Evolutionary conservation across 148 eudicot species (phyloP).

Genomic region (Persicaria maculosa): DNA sequence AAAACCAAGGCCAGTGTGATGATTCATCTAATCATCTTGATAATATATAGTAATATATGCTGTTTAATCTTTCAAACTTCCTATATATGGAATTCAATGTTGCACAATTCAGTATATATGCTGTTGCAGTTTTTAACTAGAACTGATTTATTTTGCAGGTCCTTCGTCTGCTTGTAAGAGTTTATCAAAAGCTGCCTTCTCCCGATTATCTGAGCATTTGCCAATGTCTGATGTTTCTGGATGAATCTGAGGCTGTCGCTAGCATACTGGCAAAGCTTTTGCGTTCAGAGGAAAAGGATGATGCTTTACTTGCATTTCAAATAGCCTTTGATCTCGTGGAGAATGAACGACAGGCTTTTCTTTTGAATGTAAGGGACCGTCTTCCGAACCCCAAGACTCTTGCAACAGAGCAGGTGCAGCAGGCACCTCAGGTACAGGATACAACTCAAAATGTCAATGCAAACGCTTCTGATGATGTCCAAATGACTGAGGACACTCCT

Average conservation of each 20-base stretch:
- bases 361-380: slow-evolving; percentile 65
- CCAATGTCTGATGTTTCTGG: slow-evolving; percentile 92
- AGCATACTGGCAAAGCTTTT: slow-evolving; percentile 76
- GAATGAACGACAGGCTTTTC: slow-evolving; percentile 96
- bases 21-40: no score
- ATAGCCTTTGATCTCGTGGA: slow-evolving; percentile 95
- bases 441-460: slow-evolving; percentile 37
- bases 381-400: slow-evolving; percentile 47
- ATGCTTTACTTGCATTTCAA: slow-evolving; percentile 83
- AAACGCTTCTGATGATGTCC: slow-evolving; percentile 57
- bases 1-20: no score
- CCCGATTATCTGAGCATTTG: slow-evolving; percentile 92
- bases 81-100: not conserved
- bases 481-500: slow-evolving; percentile 57
- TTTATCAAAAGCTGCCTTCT: slow-evolving; percentile 69
- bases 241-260: slow-evolving; percentile 69
- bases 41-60: no score
- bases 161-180: slow-evolving; percentile 75
- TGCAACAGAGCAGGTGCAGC: slow-evolving; percentile 33
- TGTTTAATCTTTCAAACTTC: not conserved
- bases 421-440: slow-evolving; percentile 39
- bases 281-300: slow-evolving; percentile 62
- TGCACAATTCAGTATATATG: not conserved
- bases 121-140: not conserved
- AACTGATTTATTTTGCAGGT: slow-evolving; percentile 37